Evolutionary conservation across 345 rosid genomes (phyloP).

Genomic region (Linum trigynum): DNA sequence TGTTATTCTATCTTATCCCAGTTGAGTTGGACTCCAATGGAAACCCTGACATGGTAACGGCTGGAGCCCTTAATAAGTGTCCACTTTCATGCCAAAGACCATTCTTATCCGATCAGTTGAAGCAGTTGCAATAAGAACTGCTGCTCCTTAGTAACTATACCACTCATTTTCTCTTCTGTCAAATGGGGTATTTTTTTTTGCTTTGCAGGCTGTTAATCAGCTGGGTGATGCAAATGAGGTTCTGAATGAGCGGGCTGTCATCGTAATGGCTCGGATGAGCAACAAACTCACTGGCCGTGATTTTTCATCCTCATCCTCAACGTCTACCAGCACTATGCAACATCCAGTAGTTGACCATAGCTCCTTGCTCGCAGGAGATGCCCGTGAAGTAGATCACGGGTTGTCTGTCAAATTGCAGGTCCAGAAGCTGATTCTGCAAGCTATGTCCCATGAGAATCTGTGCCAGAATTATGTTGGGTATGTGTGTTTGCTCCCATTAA

Average conservation of each 20-base stretch:
- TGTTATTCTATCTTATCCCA: too few species aligned
- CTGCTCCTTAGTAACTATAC: constrained; percentile 8
- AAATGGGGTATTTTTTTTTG: too few species aligned
- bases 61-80: too few species aligned
- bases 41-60: too few species aligned
- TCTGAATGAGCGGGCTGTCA: constrained; percentile 82
- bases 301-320: constrained; percentile 49
- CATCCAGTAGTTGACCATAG: constrained; percentile 47
- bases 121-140: background rate
- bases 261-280: constrained; percentile 93
- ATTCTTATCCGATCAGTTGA: too few species aligned
- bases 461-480: constrained; percentile 99
- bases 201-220: constrained; percentile 75
- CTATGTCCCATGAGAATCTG: constrained; percentile 75
- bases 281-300: constrained; percentile 90
- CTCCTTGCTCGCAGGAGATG: constrained; percentile 66
- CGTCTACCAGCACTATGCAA: constrained; percentile 37
- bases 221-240: constrained; percentile 98
- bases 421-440: constrained; percentile 83
- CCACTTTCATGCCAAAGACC: too few species aligned
- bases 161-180: background rate
- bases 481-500: constrained; percentile 5
- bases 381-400: constrained; percentile 85
- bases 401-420: constrained; percentile 92
- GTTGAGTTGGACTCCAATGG: too few species aligned